Conservation (phyloP, 345 rosid genomes). For the Carallia pectinifolia region DNA sequence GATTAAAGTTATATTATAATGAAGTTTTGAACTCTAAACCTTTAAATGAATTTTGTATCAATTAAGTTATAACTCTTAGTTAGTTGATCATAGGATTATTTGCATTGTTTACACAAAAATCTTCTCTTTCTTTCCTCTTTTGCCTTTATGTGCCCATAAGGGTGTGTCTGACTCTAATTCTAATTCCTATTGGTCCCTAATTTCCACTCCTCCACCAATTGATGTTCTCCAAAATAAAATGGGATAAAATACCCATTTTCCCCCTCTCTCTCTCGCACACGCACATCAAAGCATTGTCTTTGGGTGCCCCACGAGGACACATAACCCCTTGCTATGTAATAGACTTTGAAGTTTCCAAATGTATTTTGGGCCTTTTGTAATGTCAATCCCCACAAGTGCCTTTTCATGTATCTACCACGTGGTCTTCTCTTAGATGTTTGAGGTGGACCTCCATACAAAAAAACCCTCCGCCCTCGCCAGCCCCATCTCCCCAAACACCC, state of each 20-base stretch:
- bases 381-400: conserved; percentile 26
- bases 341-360: not conserved
- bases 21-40: too few relatives aligned
- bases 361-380: not conserved
- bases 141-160: not conserved
- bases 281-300: not conserved
- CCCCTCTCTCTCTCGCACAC: not conserved
- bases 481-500: not conserved
- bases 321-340: too few relatives aligned
- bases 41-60: too few relatives aligned
- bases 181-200: conserved; percentile 20
- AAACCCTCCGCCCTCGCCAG: not conserved
- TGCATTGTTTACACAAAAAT: too few relatives aligned
- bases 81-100: too few relatives aligned
- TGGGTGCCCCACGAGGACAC: not conserved
- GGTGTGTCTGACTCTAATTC: not conserved
- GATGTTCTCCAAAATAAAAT: not conserved
- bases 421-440: conserved; percentile 33
- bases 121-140: not conserved
- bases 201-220: conserved; percentile 17
- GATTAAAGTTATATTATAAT: too few relatives aligned
- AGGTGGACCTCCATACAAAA: conserved; percentile 39
- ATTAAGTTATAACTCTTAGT: too few relatives aligned
- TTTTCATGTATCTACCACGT: conserved; percentile 41
- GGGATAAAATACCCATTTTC: not conserved